phyloP scores from a whole-genome alignment of 345 rosid genomes.

The Rhizophora apiculata region DNA sequence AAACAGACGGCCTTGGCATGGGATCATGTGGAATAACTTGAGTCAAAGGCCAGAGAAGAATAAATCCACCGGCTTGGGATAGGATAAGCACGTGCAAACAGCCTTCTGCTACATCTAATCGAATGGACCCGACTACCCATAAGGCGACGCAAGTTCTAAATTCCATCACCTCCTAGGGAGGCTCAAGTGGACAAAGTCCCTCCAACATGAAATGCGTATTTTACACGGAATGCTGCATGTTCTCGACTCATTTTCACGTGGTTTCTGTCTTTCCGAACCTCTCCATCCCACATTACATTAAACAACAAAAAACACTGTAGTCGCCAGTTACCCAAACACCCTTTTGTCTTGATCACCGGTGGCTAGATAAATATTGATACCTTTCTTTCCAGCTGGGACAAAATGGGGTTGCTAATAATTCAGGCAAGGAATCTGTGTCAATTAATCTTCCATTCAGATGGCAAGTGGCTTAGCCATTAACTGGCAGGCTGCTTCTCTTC shows the following conservation, averaged over 20 bases:
- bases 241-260: constrained; percentile 60
- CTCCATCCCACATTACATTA: constrained; percentile 21
- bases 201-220: constrained; percentile 35
- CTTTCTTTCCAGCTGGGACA: too few species aligned
- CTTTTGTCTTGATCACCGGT: not conserved
- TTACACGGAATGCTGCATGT: constrained; percentile 57
- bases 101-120: constrained; percentile 9
- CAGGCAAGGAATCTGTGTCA: too few species aligned
- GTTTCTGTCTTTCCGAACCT: constrained; percentile 26
- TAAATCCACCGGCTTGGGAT: constrained; percentile 5
- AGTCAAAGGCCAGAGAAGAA: constrained; percentile 10
- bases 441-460: too few species aligned
- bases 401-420: too few species aligned
- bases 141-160: constrained; percentile 21
- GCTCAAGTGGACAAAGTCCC: constrained; percentile 16
- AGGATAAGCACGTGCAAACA: constrained; percentile 32
- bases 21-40: constrained; percentile 5
- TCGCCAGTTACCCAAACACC: constrained; percentile 2
- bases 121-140: constrained; percentile 30
- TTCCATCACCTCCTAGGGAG: not conserved
- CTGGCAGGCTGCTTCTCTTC: too few species aligned
- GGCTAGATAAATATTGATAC: too few species aligned
- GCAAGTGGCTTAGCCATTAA: too few species aligned
- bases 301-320: not conserved
- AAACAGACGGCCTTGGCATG: not conserved